A percentile compares a stretch with the other conserved stretches of the same genome.
These are phyloP conservation scores for Psilocybe azurescens DNA, from an alignment of 768 basidiomycete species.

Conservation along the genomic window DNA sequence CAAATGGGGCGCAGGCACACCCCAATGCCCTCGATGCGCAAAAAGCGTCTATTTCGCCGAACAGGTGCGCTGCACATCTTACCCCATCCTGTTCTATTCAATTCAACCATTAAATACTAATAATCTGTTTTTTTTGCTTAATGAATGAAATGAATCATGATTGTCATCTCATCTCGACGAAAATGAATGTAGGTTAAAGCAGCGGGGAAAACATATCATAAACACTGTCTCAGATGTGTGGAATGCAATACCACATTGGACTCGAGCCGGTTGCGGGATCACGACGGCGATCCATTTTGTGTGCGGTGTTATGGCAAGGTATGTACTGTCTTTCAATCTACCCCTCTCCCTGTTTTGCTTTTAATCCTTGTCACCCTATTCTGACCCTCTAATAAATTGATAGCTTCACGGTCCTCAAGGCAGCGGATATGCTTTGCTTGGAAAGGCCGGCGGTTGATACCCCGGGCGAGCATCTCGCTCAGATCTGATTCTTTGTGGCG, in stretches of 20 bases:
- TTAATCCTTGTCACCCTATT: neutral
- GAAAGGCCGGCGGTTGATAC: slow-evolving; percentile 37
- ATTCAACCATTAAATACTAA: too few relatives aligned
- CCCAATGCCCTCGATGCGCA: slow-evolving; percentile 69
- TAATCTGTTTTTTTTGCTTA: too few relatives aligned
- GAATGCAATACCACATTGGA: slow-evolving; percentile 75
- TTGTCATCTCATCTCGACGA: neutral
- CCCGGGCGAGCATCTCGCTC: neutral
- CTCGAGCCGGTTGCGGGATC: slow-evolving; percentile 74
- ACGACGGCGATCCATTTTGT: slow-evolving; percentile 75
- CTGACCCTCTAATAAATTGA: neutral
- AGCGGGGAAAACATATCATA: slow-evolving; percentile 81
- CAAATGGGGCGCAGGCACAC: slow-evolving; percentile 62
- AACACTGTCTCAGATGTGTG: slow-evolving; percentile 75
- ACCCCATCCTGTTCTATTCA: neutral
- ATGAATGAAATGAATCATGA: neutral
- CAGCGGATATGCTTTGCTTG: slow-evolving; percentile 69
- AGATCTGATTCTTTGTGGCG: neutral
- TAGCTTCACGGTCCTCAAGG: slow-evolving; percentile 81
- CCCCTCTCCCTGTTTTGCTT: neutral
- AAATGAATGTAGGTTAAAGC: slow-evolving; percentile 70
- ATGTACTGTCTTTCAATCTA: slow-evolving; percentile 4
- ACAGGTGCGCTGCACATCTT: slow-evolving; percentile 50
- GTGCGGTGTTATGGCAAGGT: slow-evolving; percentile 77
- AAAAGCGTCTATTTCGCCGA: slow-evolving; percentile 89